Evolutionary conservation across 495 filamentous ascomycete genomes (phyloP).

Genomic region (Neurospora sp.): DNA sequence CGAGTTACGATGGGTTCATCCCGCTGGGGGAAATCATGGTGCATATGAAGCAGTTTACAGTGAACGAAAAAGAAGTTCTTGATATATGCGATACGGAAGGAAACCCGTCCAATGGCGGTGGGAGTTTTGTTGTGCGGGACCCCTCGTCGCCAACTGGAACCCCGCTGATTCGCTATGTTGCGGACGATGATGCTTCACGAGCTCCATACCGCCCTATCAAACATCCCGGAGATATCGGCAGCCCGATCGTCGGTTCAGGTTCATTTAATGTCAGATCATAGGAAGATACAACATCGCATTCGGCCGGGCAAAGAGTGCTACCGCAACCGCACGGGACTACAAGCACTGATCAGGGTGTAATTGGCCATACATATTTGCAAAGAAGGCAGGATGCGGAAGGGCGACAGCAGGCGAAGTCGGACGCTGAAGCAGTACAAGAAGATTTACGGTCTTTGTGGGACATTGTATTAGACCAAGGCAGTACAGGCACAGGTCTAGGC

Average conservation of each 20-base stretch:
- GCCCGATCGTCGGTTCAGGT: conserved; percentile 22
- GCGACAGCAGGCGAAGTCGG: neutral
- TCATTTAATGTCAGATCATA: conserved; percentile 5
- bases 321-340: neutral
- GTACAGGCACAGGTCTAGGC: neutral
- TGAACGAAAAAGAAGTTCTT: conserved; percentile 64
- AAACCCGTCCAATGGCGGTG: conserved; percentile 77
- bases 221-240: conserved; percentile 46
- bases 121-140: conserved; percentile 59
- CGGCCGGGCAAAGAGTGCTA: conserved; percentile 8
- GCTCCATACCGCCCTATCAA: conserved; percentile 29
- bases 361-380: neutral
- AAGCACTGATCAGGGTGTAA: neutral
- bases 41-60: conserved; percentile 53
- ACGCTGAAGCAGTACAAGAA: neutral
- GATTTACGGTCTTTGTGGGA: neutral
- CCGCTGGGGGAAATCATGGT: conserved; percentile 54
- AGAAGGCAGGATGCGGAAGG: neutral
- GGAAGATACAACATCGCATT: neutral
- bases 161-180: conserved; percentile 56
- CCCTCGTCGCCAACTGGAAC: conserved; percentile 25
- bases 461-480: neutral
- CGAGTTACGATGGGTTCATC: conserved; percentile 48
- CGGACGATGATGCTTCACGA: conserved; percentile 17
- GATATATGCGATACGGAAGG: conserved; percentile 89